A percentile compares a stretch with the other conserved stretches of the same genome.
Evolutionary conservation across 345 rosid species (phyloP).

Genomic region (Cardamine resedifolia): DNA sequence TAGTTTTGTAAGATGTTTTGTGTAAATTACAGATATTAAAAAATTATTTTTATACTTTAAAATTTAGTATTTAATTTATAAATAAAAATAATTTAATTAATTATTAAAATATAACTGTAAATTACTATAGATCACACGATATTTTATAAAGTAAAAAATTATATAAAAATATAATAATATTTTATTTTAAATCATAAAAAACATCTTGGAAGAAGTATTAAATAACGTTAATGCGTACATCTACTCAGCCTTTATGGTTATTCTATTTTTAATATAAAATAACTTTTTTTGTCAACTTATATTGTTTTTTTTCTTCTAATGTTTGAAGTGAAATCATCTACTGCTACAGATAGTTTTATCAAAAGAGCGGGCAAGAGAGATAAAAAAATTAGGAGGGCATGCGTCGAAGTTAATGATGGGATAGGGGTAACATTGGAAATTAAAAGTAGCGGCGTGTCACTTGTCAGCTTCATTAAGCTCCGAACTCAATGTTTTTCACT

Average conservation of each 20-base stretch:
- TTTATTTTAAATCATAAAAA: no score
- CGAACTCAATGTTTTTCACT: background rate
- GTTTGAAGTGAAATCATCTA: constrained; percentile 1
- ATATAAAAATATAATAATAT: no score
- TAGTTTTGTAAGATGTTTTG: no score
- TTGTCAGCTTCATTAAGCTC: constrained; percentile 33
- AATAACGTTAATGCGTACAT: background rate
- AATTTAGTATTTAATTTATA: no score
- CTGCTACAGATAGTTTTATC: background rate
- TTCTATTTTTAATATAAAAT: background rate
- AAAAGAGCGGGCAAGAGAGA: background rate
- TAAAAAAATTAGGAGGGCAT: background rate
- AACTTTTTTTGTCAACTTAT: background rate
- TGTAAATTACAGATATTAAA: no score
- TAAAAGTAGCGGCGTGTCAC: constrained; percentile 16
- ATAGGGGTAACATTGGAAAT: background rate
- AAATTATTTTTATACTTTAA: no score
- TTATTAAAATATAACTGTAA: no score
- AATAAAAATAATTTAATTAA: no score
- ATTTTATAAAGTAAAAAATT: no score
- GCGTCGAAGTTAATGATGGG: constrained; percentile 32
- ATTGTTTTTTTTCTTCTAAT: background rate
- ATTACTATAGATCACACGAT: no score
- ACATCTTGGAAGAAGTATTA: no score
- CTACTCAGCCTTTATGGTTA: background rate